Evolutionary conservation across 1,139 yeast genomes (phyloP), one percentile per base, ranked within the genome.

Genomic region (Casaregolazyma suthepensis): DNA sequence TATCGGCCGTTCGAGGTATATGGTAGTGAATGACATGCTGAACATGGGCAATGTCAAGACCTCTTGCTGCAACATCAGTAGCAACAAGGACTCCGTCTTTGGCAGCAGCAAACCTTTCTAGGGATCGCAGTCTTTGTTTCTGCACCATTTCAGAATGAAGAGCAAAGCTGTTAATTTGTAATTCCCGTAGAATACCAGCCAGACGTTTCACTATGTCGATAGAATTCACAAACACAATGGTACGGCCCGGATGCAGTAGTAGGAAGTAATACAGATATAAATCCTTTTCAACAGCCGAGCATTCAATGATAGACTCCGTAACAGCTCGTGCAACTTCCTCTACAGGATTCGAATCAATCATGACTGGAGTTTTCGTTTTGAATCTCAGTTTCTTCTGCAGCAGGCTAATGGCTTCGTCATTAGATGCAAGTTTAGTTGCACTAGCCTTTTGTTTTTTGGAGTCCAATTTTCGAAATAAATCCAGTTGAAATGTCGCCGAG

Each of bases 61-160:
- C 99, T 75, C 99, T 82, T 5, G 99, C 99, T 1, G 99, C 99
- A 52, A 93, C 98, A 70, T 93, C 99, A 1, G 98, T 89, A 0
- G 98, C 96, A 52, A 94, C 81, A 52, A 94, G 75, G 1, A 93
- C 91, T 0, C 89, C 80, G 1, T 59, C 75, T 5, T 70, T 66
- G 19, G 64, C 64, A n/a, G 72, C 76, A 54, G 57, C 72, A 75
- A 63, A 77, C 68, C 63, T 80, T 74, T 94, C 99, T 62, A 94
- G 74, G 5, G 94, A 81, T 62, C 93, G 79, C 63, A 94, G 74
- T 66, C 99, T 82, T 67, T 88, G 96, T 65, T 90, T 93, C 68
- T 94, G 99, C 51, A 87, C 80, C 98, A 94, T 93, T 23, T 91
- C 85, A 1, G 98, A 90, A 68, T 94, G 98, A 50, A 94, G 80